Percentiles rank a stretch among this genome's conserved stretches.
Conservation (phyloP, 257 asterid genomes). For the Forsythia suspensa region DNA sequence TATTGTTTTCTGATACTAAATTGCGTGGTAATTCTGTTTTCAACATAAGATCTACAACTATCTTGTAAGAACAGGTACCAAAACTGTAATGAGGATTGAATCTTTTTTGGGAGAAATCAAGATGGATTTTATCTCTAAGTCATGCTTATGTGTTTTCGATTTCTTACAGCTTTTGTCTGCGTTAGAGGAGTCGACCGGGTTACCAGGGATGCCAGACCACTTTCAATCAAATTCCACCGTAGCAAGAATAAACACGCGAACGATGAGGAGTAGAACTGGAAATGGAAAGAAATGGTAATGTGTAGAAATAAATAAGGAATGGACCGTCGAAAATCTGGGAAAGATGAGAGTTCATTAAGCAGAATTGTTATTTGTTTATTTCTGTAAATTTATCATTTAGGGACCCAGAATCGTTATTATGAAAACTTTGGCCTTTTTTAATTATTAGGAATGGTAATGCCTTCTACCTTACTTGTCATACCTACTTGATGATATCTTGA, state of each 20-base stretch:
- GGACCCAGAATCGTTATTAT: too few species aligned
- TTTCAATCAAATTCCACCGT: conserved; percentile 25
- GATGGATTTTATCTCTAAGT: background rate
- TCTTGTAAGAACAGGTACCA: background rate
- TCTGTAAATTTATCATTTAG: too few species aligned
- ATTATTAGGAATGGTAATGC: too few species aligned
- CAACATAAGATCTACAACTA: background rate
- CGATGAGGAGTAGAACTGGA: background rate
- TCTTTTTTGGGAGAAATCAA: background rate
- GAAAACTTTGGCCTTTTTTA: too few species aligned
- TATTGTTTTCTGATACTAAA: background rate
- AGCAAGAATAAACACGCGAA: conserved; percentile 5
- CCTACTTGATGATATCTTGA: too few species aligned
- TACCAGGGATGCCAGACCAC: conserved; percentile 20
- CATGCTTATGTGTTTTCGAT: background rate
- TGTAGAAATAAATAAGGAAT: background rate
- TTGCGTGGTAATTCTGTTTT: background rate
- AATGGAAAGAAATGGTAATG: background rate
- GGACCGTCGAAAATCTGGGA: background rate
- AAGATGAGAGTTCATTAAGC: background rate
- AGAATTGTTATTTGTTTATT: too few species aligned
- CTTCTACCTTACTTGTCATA: too few species aligned
- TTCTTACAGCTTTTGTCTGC: conserved; percentile 36
- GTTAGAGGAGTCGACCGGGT: conserved; percentile 29
- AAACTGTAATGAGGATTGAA: too few species aligned